Percentiles rank a stretch among this genome's conserved stretches.
Evolutionary conservation across 805 yeast genomes (phyloP).

Genomic region (Yarrowia sp.): DNA sequence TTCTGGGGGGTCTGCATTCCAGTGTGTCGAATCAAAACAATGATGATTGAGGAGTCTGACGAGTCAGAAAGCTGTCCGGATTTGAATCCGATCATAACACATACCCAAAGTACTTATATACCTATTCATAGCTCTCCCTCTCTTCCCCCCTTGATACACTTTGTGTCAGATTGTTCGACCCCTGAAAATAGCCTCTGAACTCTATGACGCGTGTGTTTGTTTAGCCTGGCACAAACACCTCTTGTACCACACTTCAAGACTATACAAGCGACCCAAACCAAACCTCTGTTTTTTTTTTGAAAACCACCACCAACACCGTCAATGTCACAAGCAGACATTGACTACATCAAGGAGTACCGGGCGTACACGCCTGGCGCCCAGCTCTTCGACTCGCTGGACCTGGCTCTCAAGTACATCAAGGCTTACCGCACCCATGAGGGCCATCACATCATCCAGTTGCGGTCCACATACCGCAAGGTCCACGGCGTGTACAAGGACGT

Average conservation of each 20-base stretch:
- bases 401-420: conserved; percentile 16
- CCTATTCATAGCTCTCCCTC: not conserved
- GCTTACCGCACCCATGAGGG: conserved; percentile 19
- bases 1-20: conserved; percentile 16
- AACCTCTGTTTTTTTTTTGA: not conserved
- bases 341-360: conserved; percentile 25
- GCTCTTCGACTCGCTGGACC: conserved; percentile 14
- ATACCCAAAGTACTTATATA: not conserved
- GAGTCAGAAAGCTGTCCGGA: no score
- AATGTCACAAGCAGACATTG: conserved; percentile 25
- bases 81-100: no score
- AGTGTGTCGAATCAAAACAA: not conserved
- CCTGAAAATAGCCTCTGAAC: conserved; percentile 24
- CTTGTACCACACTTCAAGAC: not conserved
- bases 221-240: not conserved
- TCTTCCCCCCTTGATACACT: not conserved
- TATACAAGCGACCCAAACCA: not conserved
- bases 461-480: conserved; percentile 24
- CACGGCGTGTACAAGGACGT: conserved; percentile 25
- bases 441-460: conserved; percentile 23
- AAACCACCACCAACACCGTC: not conserved
- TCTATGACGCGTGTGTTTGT: conserved; percentile 24
- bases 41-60: not conserved
- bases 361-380: conserved; percentile 12
- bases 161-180: not conserved